Evolutionary conservation across 1,284 basidiomycete species (phyloP).

Genomic region (Ceratobasidium sp.): DNA sequence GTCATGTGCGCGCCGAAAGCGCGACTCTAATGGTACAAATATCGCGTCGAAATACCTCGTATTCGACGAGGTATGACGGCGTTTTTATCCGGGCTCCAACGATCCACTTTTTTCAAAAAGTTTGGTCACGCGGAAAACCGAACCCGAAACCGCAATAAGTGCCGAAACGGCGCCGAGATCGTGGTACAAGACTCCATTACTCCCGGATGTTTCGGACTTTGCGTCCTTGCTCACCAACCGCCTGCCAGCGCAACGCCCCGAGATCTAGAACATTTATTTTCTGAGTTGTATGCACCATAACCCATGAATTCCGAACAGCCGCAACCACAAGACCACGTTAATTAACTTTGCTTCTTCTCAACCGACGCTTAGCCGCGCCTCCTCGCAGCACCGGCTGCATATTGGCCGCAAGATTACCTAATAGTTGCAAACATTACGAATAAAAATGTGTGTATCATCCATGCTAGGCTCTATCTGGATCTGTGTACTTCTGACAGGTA

Average conservation of each 20-base stretch:
- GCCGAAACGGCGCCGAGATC: not conserved
- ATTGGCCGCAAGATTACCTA: not conserved
- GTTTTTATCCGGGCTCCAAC: too few species aligned
- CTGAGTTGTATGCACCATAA: not conserved
- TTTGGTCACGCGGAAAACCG: too few species aligned
- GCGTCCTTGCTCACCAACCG: not conserved
- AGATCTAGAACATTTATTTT: not conserved
- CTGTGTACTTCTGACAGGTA: not conserved
- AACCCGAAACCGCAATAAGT: too few species aligned
- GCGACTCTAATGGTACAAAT: too few species aligned
- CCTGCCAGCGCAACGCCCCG: not conserved
- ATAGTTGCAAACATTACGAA: conserved; percentile 1
- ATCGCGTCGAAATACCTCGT: too few species aligned
- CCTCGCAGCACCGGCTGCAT: not conserved
- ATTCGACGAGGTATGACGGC: too few species aligned
- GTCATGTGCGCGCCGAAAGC: too few species aligned
- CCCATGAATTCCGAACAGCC: not conserved
- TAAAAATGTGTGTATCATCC: not conserved
- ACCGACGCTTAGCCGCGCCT: not conserved
- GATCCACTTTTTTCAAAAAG: too few species aligned
- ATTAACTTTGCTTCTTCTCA: not conserved
- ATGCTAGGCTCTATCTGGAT: not conserved
- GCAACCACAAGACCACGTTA: not conserved
- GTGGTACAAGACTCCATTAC: conserved; percentile 16
- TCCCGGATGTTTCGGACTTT: conserved; percentile 1